phyloP scores from a whole-genome alignment of 208 protist species.

The Leishmania lainsoni region DNA sequence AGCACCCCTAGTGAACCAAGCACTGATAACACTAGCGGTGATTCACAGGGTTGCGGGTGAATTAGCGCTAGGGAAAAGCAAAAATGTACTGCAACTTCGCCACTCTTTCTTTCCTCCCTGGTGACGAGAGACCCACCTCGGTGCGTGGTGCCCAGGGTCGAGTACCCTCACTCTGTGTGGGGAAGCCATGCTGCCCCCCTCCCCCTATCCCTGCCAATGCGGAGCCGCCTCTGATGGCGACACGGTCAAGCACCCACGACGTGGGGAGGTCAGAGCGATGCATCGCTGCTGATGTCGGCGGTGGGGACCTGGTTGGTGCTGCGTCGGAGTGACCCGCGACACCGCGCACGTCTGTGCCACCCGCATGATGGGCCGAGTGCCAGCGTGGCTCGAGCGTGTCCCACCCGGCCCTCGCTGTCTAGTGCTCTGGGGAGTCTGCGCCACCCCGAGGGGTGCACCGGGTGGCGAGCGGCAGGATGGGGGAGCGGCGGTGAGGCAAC shows the following conservation, averaged over 20 bases:
- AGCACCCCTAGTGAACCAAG: not conserved
- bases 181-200: no score
- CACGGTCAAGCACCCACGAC: no score
- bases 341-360: no score
- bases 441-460: not conserved
- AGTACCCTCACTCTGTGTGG: no score
- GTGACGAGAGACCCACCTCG: no score
- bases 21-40: not conserved
- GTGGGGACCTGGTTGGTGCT: no score
- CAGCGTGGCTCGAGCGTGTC: not conserved
- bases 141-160: no score
- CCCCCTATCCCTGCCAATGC: no score
- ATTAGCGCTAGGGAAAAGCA: not conserved
- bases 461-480: not conserved
- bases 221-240: no score
- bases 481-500: not conserved
- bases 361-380: not conserved
- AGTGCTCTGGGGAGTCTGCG: not conserved
- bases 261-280: no score
- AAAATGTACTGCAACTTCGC: not conserved
- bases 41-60: not conserved
- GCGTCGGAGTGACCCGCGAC: no score
- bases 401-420: not conserved
- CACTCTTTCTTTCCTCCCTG: not conserved
- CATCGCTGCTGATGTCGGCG: no score